Base-by-base conservation (phyloP, 164 flowering plant species). In the Kalanchoe fedtschenkoi region DNA sequence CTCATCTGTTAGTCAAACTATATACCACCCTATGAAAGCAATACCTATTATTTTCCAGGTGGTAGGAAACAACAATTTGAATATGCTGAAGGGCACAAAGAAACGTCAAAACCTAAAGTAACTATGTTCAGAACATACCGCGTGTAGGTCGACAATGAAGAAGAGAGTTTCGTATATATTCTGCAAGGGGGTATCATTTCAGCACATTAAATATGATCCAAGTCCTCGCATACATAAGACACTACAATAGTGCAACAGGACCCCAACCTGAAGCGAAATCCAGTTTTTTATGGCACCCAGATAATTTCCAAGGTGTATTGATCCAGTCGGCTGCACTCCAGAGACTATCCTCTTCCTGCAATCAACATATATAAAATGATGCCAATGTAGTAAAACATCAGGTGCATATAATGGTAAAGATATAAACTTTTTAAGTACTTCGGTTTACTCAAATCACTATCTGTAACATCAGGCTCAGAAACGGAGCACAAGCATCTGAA, bases 281-380 rank as follows among this genome's bases (percentile, higher is more conserved):
- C 99, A 93, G 67, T 90, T 89, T 63, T 87, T 90, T 43, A 90
- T 93, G 47, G 99, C 99, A 33, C 97, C 97, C 60, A 93, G 84
- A 74, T 93, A 93, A 72, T 93, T 93, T 11, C 97, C 99, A 2
- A 93, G 87, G 77, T 89, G 98, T 67, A 92, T 71, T 29, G 93
- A 77, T 39, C 98, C 98, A 9, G 96, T 89, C 11, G 96, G 96
- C 80, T 92, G 98, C 30, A 89, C 96, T 54, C 98, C 98, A 43
- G 97, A 93, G 7, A 93, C 97, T 62, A 93, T 74, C 69, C 96
- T 81, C 78, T 88, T 88, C 86, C 98, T 93, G 75, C 29, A 67
- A 70, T 37, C 39, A 37, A 9, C 39, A 37, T 37, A 15, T 47
- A 22, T 2, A 47, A 47, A 11, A 47, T 6, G 6, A 47, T 47